phyloP scores from a whole-genome alignment of 345 rosid species.

The Melastoma malabathricum region DNA sequence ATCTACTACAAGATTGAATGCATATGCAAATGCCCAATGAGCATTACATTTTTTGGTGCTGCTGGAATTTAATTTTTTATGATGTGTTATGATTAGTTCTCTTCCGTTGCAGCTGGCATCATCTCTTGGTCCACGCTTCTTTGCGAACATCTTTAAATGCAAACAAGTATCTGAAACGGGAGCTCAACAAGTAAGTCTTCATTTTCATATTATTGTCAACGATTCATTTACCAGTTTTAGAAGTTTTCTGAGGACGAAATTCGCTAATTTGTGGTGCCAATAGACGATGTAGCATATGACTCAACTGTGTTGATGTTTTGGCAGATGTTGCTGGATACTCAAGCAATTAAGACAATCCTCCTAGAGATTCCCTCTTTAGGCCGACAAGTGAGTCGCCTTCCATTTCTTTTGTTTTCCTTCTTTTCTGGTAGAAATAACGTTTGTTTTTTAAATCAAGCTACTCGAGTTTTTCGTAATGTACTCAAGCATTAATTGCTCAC shows the following conservation, averaged over 20 bases:
- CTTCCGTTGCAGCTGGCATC: conserved; percentile 72
- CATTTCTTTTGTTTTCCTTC: background rate
- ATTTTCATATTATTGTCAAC: background rate
- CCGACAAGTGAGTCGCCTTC: conserved; percentile 48
- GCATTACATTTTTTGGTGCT: no score
- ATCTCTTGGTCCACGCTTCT: conserved; percentile 94
- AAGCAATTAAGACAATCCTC: conserved; percentile 94
- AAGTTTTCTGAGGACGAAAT: background rate
- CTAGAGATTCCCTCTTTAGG: conserved; percentile 91
- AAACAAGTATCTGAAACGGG: conserved; percentile 95
- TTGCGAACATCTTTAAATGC: conserved; percentile 89
- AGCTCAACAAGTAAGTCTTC: conserved; percentile 67
- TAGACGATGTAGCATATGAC: background rate
- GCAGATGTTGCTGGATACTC: conserved; percentile 96
- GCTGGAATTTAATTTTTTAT: background rate
- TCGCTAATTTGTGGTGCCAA: background rate
- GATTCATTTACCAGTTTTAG: background rate
- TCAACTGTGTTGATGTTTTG: conserved; percentile 4
- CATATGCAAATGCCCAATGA: no score
- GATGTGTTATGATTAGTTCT: background rate
- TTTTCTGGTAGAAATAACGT: conserved; percentile 8
- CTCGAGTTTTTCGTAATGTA: no score
- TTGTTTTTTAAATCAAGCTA: background rate
- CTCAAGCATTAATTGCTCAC: no score
- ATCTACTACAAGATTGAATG: no score